These are phyloP conservation scores for Phaffia tasmanica DNA, from an alignment of 768 basidiomycete species.

Conservation along the genomic window DNA sequence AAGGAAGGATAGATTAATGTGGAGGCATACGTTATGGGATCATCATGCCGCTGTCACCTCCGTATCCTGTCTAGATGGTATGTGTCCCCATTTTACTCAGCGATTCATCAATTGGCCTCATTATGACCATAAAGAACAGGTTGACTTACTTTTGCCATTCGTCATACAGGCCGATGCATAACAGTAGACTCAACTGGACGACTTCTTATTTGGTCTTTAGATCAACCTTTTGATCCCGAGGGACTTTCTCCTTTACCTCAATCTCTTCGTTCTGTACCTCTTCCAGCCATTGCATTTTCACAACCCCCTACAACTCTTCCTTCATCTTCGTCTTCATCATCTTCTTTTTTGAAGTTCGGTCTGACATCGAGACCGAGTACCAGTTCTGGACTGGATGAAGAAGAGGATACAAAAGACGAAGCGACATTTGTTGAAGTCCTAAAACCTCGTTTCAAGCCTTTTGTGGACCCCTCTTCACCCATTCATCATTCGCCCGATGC, in stretches of 20 bases:
- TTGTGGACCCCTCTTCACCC: too few relatives aligned
- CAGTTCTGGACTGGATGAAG: too few relatives aligned
- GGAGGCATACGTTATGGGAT: constrained; percentile 10
- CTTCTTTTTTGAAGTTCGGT: background rate
- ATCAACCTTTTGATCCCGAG: background rate
- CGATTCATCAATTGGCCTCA: background rate
- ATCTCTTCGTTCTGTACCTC: background rate
- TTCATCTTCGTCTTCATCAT: background rate
- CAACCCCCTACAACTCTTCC: background rate
- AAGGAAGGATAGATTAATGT: background rate
- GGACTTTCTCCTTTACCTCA: background rate
- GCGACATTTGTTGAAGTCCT: too few relatives aligned
- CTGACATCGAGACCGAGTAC: background rate
- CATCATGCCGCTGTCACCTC: constrained; percentile 9
- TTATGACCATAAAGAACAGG: background rate
- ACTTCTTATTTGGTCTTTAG: constrained; percentile 14
- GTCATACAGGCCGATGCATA: constrained; percentile 11
- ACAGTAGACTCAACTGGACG: constrained; percentile 16
- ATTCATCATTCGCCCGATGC: too few relatives aligned
- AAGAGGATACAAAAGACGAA: too few relatives aligned
- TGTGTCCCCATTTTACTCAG: background rate
- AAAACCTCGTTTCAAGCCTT: too few relatives aligned
- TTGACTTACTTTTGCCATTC: background rate
- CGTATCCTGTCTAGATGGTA: constrained; percentile 5
- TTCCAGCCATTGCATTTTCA: background rate